These are phyloP conservation scores for Moesziomyces sp. DNA, from an alignment of 1,284 basidiomycete genomes.

Conservation along the genomic window DNA sequence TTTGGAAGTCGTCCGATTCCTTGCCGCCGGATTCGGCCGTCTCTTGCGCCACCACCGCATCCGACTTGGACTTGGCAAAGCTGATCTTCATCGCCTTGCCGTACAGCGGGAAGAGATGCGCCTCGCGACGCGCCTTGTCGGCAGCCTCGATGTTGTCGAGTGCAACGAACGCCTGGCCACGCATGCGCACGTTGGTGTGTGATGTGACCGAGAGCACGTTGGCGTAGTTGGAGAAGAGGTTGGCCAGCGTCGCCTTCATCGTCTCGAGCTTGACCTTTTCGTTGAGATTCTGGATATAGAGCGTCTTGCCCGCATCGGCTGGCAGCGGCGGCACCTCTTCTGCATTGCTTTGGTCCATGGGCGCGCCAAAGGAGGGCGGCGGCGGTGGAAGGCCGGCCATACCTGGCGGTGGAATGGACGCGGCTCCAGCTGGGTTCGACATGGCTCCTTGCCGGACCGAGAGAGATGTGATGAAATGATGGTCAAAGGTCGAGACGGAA, in stretches of 20 bases:
- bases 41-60: conserved; percentile 77
- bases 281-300: conserved; percentile 97
- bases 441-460: conserved; percentile 1
- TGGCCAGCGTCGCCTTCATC: conserved; percentile 85
- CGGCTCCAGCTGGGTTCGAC: conserved; percentile 28
- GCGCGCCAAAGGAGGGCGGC: conserved; percentile 21
- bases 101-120: conserved; percentile 92
- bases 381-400: conserved; percentile 1
- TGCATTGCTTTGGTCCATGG: conserved; percentile 21
- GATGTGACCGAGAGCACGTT: conserved; percentile 91
- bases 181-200: conserved; percentile 92
- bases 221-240: conserved; percentile 92
- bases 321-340: conserved; percentile 34
- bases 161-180: conserved; percentile 96
- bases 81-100: conserved; percentile 86
- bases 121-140: conserved; percentile 87
- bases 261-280: conserved; percentile 90
- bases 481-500: neutral
- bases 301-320: conserved; percentile 74
- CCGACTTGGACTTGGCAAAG: conserved; percentile 89
- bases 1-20: conserved; percentile 36
- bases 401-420: neutral
- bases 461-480: neutral
- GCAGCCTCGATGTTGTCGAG: conserved; percentile 84
- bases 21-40: conserved; percentile 20